Evolutionary conservation across 306 rosid genomes (phyloP).

Genomic region (Geum urbanum): DNA sequence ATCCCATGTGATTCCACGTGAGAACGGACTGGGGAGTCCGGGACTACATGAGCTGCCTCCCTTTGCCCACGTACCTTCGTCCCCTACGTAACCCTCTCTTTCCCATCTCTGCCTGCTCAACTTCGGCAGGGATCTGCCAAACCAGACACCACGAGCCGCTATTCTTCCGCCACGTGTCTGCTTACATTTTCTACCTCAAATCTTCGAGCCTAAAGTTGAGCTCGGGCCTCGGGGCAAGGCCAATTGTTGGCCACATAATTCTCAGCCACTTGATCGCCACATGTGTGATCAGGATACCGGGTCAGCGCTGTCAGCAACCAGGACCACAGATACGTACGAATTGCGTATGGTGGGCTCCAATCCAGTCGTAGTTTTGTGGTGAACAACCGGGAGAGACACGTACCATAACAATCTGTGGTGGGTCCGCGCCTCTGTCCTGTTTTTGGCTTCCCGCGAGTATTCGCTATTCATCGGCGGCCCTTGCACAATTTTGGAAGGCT

Average conservation of each 20-base stretch:
- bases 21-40: not conserved
- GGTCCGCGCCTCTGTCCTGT: not conserved
- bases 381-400: not conserved
- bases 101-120: not conserved
- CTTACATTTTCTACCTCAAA: not conserved
- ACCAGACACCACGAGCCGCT: not conserved
- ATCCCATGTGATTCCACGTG: too few relatives aligned
- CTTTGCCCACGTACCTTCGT: not conserved
- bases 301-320: not conserved
- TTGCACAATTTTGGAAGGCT: too few relatives aligned
- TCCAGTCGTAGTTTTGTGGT: not conserved
- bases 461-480: slow-evolving; percentile 4
- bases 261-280: not conserved
- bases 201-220: not conserved
- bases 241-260: not conserved
- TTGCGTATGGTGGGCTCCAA: not conserved
- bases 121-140: slow-evolving; percentile 2
- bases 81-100: not conserved
- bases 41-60: not conserved
- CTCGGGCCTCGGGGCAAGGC: too few relatives aligned
- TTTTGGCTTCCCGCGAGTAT: not conserved
- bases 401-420: not conserved
- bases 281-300: not conserved
- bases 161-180: not conserved
- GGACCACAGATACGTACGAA: not conserved